These are phyloP conservation scores for Fraxinus anomala DNA, from an alignment of 257 asterid genomes.

Conservation along the genomic window DNA sequence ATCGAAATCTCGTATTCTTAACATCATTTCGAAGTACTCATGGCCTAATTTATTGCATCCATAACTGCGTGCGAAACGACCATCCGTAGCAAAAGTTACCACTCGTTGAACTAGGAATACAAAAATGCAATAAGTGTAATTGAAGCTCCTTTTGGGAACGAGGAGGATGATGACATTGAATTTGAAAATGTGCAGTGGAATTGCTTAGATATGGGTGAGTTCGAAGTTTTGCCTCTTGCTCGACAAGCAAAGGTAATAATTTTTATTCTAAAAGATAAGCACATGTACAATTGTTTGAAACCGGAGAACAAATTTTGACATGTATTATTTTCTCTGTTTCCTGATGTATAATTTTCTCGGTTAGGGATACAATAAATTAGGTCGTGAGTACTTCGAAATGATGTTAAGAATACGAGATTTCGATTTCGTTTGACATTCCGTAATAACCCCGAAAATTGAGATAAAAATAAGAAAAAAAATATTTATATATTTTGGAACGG, in stretches of 20 bases:
- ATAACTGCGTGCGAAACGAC: no score
- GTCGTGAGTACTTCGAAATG: no score
- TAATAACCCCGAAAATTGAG: no score
- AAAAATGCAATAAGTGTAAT: conserved; percentile 85
- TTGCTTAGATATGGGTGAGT: conserved; percentile 58
- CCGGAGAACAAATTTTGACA: neutral
- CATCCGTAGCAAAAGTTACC: no score
- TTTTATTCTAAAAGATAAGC: neutral
- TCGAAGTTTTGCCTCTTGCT: neutral
- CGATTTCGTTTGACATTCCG: no score
- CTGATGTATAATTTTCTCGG: neutral
- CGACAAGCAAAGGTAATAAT: neutral
- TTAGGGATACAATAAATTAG: no score
- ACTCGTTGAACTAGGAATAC: conserved; percentile 49
- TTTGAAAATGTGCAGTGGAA: conserved; percentile 75
- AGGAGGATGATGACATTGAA: conserved; percentile 76
- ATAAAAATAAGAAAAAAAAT: no score
- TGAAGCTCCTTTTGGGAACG: conserved; percentile 90
- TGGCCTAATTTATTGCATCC: no score
- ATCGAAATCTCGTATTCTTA: no score
- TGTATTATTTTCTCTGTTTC: neutral
- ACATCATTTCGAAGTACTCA: no score
- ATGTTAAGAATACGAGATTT: no score
- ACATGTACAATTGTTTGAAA: neutral
- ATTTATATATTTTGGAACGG: no score